Evolutionary conservation across 2,329 filamentous ascomycete species (phyloP).

Genomic region (Neobulgaria alba): DNA sequence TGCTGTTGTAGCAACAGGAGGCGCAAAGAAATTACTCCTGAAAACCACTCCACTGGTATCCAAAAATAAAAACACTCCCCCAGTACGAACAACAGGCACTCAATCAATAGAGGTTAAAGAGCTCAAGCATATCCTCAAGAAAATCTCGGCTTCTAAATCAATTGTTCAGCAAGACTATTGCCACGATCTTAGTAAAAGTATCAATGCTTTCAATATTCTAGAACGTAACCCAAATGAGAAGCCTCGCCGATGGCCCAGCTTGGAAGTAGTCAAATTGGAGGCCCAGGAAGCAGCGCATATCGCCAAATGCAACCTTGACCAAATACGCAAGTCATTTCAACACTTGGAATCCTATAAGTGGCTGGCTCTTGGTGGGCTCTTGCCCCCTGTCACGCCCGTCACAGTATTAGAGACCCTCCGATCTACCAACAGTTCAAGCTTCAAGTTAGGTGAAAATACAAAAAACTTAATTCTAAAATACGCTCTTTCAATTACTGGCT

Average conservation of each 20-base stretch:
- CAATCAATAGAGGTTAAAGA: slow-evolving; percentile 6
- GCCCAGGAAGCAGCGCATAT: background rate
- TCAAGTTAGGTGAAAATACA: slow-evolving; percentile 28
- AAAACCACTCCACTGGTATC: background rate
- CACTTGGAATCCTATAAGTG: slow-evolving; percentile 21
- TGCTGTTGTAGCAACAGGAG: no score
- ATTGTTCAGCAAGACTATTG: slow-evolving; percentile 33
- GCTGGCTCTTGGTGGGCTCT: slow-evolving; percentile 33
- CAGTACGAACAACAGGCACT: background rate
- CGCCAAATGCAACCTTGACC: background rate
- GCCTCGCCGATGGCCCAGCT: no score
- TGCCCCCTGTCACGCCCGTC: slow-evolving; percentile 33
- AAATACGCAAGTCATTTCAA: background rate
- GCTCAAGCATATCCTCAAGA: slow-evolving; percentile 26
- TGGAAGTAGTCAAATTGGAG: background rate
- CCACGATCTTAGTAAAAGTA: slow-evolving; percentile 29
- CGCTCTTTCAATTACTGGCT: slow-evolving; percentile 31
- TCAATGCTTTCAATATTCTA: slow-evolving; percentile 23
- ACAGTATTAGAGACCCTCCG: slow-evolving; percentile 37
- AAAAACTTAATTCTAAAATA: slow-evolving; percentile 33
- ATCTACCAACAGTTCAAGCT: slow-evolving; percentile 20
- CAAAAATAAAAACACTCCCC: background rate
- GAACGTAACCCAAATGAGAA: background rate
- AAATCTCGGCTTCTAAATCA: slow-evolving; percentile 26
- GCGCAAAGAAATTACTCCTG: background rate